These are phyloP conservation scores for Sporothrix pallida DNA, from an alignment of 2,329 filamentous ascomycete genomes.

Conservation along the genomic window DNA sequence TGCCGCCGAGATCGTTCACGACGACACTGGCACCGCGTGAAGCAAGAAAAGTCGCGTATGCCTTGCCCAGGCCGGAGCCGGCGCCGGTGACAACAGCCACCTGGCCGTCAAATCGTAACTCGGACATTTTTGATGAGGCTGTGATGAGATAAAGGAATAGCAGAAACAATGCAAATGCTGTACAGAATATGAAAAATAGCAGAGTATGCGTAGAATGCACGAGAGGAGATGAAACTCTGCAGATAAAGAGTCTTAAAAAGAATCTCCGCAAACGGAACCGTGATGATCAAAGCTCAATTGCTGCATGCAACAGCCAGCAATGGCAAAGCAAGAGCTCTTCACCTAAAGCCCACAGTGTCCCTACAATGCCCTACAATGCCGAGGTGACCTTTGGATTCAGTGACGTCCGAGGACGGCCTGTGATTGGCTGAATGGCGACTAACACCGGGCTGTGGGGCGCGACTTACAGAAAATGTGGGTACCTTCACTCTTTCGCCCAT, in stretches of 20 bases:
- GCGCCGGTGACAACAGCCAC: conserved; percentile 87
- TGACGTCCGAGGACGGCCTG: background rate
- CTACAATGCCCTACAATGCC: background rate
- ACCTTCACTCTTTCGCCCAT: too few species aligned
- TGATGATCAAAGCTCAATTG: too few species aligned
- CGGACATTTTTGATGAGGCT: conserved; percentile 55
- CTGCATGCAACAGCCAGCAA: too few species aligned
- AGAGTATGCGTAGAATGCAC: too few species aligned
- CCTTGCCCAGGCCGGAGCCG: conserved; percentile 79
- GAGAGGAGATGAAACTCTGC: too few species aligned
- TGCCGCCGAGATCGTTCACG: conserved; percentile 93
- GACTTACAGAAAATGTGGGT: too few species aligned
- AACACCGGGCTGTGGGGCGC: background rate
- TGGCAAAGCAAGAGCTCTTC: too few species aligned
- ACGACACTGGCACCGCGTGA: conserved; percentile 78
- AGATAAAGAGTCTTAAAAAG: too few species aligned
- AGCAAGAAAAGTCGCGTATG: conserved; percentile 87
- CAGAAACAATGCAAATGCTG: too few species aligned
- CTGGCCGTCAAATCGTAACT: conserved; percentile 84
- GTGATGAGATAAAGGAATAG: background rate
- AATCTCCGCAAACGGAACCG: too few species aligned
- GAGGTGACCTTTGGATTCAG: background rate
- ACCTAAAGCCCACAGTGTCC: too few species aligned
- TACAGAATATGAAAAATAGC: too few species aligned
- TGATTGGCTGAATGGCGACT: background rate